Evolutionary conservation across 192 early-diverging fungal species (phyloP), one percentile per base, ranked within the genome.

Genomic region (Dissophora globulifera): DNA sequence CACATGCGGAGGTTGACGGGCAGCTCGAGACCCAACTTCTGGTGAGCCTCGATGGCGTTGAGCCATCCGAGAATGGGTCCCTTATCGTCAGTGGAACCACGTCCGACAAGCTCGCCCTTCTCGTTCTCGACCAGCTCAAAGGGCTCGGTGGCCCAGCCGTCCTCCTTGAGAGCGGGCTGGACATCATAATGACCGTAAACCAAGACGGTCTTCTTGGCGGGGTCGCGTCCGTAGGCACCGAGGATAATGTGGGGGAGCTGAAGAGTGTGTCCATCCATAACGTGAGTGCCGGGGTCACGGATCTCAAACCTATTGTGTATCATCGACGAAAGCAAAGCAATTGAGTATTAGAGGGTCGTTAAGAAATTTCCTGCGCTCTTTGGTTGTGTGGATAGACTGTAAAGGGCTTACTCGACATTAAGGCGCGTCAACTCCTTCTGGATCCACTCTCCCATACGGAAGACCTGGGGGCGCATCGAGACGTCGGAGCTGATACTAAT

Each of bases 121-220:
- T 88, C 89, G 63, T 91, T 91, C 83, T 98, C 96, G 9, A 90
- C 82, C 65, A 99, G 80, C 38, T 86, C 89, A 70, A 93, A 99
- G 31, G 97, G 97, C 66, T 98, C 93, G 17, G 89, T 92, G 62
- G 82, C 88, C 97, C 97, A 99, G 4, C 95, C 93, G 69, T 94
- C 93, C 66, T 87, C 88, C 52, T 86, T 76, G 56, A 93, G 81
- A 49, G 92, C 93, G 42, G 97, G 97, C 85, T 99, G 97, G 42
- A 99, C 97, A 76, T 99, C 97, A 82, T 98, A 98, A 83, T 99
- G 97, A 17, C 97, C 95, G 82, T 98, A 98, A 58, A 99, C 94
- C 38, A 96, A 85, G 53, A 98, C 90, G 20, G 95, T 99, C 87
- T 95, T 95, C 90, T 99, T 99, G 71, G 61, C 83, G 30, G 94